These are phyloP conservation scores for Cladosporium velox DNA, from an alignment of 2,329 filamentous ascomycete species.

Conservation along the genomic window DNA sequence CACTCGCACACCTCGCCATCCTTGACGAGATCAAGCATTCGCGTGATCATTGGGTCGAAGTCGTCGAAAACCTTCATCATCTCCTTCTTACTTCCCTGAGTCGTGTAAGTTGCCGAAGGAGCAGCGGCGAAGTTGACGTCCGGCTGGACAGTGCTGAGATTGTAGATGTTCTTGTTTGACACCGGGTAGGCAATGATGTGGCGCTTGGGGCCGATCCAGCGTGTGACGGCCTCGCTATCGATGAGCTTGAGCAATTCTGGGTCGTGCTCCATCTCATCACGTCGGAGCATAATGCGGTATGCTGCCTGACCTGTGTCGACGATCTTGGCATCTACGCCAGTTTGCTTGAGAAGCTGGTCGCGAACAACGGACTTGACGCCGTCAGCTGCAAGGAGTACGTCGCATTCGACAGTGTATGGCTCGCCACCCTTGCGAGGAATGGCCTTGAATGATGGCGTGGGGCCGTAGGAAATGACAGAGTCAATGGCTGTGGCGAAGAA, in stretches of 20 bases:
- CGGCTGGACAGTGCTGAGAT: constrained; percentile 64
- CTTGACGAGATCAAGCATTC: constrained; percentile 62
- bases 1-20: constrained; percentile 69
- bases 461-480: constrained; percentile 60
- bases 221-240: constrained; percentile 65
- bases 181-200: constrained; percentile 81
- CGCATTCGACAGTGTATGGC: constrained; percentile 54
- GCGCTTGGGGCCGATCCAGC: constrained; percentile 74
- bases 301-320: constrained; percentile 74
- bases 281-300: constrained; percentile 75
- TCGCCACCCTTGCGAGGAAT: constrained; percentile 55
- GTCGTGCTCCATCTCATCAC: constrained; percentile 66
- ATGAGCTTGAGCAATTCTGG: constrained; percentile 68
- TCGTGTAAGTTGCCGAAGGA: constrained; percentile 63
- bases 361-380: constrained; percentile 52
- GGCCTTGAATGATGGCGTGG: constrained; percentile 62
- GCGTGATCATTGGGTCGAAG: constrained; percentile 63
- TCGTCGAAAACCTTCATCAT: constrained; percentile 63
- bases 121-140: constrained; percentile 62
- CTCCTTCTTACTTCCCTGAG: constrained; percentile 59
- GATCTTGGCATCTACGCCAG: constrained; percentile 57
- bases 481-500: constrained; percentile 63
- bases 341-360: constrained; percentile 56
- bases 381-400: constrained; percentile 50
- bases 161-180: constrained; percentile 66